Evolutionary conservation across 2,329 filamentous ascomycete species (phyloP).

Genomic region (Ramularia endophylla): DNA sequence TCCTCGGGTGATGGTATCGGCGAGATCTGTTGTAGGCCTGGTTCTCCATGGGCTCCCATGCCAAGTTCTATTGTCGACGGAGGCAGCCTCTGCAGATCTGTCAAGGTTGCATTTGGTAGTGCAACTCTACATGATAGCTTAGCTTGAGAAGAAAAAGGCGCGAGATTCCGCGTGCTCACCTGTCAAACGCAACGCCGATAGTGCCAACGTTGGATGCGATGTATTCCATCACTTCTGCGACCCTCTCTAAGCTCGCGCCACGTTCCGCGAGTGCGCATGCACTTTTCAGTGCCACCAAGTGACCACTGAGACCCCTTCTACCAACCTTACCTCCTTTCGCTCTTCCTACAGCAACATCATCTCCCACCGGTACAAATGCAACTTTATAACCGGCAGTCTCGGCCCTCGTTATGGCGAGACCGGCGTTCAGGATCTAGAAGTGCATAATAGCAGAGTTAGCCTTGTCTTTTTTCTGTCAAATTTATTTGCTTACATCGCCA

Average conservation of each 20-base stretch:
- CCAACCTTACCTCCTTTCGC: constrained; percentile 53
- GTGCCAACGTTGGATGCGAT: constrained; percentile 32
- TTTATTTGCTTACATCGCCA: constrained; percentile 38
- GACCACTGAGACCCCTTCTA: constrained; percentile 56
- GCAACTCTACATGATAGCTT: constrained; percentile 25
- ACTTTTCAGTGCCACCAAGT: constrained; percentile 56
- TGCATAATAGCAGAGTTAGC: no score
- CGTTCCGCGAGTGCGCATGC: constrained; percentile 48
- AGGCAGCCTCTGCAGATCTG: constrained; percentile 53
- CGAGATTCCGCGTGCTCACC: constrained; percentile 16
- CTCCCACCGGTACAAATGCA: constrained; percentile 56
- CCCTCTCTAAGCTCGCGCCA: constrained; percentile 28
- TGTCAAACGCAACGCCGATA: constrained; percentile 32
- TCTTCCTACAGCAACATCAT: constrained; percentile 59
- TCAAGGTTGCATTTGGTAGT: constrained; percentile 47
- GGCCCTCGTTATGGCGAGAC: constrained; percentile 54
- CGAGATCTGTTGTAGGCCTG: constrained; percentile 52
- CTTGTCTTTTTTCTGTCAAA: no score
- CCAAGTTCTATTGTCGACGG: constrained; percentile 56
- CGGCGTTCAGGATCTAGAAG: constrained; percentile 50
- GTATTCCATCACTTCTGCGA: constrained; percentile 34
- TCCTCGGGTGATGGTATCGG: constrained; percentile 34
- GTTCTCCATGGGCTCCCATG: constrained; percentile 63
- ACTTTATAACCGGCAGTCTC: constrained; percentile 50
- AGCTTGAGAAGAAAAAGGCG: not conserved